Evolutionary conservation across 345 rosid species (phyloP), one percentile per base, ranked within the genome.

Genomic region (Eucalyptus sp.): DNA sequence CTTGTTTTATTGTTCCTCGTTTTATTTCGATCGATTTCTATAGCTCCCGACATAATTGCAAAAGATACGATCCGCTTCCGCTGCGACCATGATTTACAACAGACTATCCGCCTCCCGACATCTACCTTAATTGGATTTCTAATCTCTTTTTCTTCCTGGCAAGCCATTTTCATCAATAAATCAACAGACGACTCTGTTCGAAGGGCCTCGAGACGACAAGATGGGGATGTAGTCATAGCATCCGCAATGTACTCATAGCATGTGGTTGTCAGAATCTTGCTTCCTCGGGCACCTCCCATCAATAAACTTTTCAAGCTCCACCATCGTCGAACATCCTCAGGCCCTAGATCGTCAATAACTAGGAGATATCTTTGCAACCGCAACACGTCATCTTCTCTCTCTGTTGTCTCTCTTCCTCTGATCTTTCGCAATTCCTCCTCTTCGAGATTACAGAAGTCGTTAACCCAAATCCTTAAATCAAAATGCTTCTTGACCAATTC

Each of bases 301-400:
- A 0, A 58, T 58, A 25, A 58, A 58, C 64, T 58, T 58, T 58
- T 0, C 64, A 58, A 24, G 29, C n/a, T 58, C 64, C 29, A 4
- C 27, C 0, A 9, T 24, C 0, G 62, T 56, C 0, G 27, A 56
- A 27, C 12, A 56, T 56, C 27, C 62, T 22, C 62, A 22, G 0
- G 13, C 29, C 62, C 0, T 22, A 56, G 29, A 56, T 56, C 29
- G 0, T 58, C 64, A 22, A 0, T 58, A 58, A 58, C 64, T 58
- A 58, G 64, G 64, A 58, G 64, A 58, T 58, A 24, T 58, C 0
- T 58, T 58, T 24, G 64, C 64, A 58, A 58, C 0, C 0, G 64
- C 64, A 22, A 8, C 64, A 58, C 13, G n/a, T 24, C 64, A 58
- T 58, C 29, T 58, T 25, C 64, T 58, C 64, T 58, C 64, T 24